These are phyloP conservation scores for Coemansia sp. DNA, from an alignment of 192 early-diverging fungal species.

Conservation along the genomic window DNA sequence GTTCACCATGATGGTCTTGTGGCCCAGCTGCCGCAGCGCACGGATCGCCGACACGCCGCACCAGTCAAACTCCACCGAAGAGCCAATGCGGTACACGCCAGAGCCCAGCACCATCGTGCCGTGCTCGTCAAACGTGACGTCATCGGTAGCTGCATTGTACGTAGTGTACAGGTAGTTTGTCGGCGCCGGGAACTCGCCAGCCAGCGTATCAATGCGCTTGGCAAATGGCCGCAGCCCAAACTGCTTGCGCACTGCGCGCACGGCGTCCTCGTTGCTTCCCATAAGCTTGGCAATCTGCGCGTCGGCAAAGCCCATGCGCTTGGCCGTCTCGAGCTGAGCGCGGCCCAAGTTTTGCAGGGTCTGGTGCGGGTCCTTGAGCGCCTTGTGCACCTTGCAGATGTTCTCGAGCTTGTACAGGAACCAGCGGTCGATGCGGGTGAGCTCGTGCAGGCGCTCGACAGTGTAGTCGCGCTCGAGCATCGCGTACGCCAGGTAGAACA, in stretches of 20 bases:
- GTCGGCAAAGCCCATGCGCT: slow-evolving; percentile 90
- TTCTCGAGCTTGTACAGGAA: slow-evolving; percentile 88
- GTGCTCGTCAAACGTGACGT: slow-evolving; percentile 82
- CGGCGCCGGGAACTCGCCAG: slow-evolving; percentile 93
- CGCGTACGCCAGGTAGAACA: slow-evolving; percentile 82
- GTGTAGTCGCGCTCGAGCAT: slow-evolving; percentile 76
- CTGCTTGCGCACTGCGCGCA: slow-evolving; percentile 69
- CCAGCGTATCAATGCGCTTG: slow-evolving; percentile 94
- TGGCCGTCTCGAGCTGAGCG: slow-evolving; percentile 69
- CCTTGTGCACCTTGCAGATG: slow-evolving; percentile 63
- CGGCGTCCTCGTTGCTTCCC: slow-evolving; percentile 60
- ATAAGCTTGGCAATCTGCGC: slow-evolving; percentile 71
- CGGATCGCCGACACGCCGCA: slow-evolving; percentile 81
- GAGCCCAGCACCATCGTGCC: slow-evolving; percentile 96
- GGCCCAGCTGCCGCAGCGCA: slow-evolving; percentile 74
- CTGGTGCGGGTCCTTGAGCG: slow-evolving; percentile 52
- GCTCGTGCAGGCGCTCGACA: slow-evolving; percentile 73
- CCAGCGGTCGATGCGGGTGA: slow-evolving; percentile 90
- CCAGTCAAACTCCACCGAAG: slow-evolving; percentile 98
- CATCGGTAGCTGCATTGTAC: slow-evolving; percentile 87
- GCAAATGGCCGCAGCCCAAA: slow-evolving; percentile 83
- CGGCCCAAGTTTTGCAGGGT: slow-evolving; percentile 56
- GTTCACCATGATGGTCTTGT: slow-evolving; percentile 94
- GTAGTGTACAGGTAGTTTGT: slow-evolving; percentile 99
- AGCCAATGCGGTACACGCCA: slow-evolving; percentile 96